Percentiles rank a stretch among this genome's conserved stretches.
phyloP scores from a whole-genome alignment of 2,329 filamentous ascomycete species.

The Alternaria burnsii region DNA sequence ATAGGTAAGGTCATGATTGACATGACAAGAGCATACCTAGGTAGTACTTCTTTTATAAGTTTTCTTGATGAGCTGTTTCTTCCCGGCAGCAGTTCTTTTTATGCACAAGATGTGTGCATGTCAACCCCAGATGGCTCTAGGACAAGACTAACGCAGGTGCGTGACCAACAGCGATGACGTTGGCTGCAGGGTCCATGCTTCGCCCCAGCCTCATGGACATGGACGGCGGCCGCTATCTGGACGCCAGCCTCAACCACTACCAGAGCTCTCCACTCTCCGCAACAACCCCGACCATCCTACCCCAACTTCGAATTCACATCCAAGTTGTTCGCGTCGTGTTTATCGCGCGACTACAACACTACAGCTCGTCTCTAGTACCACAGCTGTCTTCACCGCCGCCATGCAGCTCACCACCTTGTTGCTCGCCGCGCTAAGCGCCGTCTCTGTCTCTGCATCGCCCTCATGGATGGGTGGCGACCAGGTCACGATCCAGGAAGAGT shows the following conservation, averaged over 20 bases:
- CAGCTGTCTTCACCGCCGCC: conserved; percentile 13
- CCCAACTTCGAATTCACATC: conserved; percentile 2
- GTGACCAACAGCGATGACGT: conserved; percentile 18
- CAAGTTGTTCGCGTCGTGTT: neutral
- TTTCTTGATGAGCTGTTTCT: neutral
- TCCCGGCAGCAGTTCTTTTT: neutral
- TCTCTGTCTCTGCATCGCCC: conserved; percentile 51
- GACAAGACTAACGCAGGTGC: conserved; percentile 3
- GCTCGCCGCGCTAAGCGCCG: conserved; percentile 55
- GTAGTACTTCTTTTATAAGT: no score
- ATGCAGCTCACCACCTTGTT: conserved; percentile 52
- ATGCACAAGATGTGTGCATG: neutral
- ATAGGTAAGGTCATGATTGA: neutral
- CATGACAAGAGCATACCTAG: neutral
- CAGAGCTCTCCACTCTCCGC: conserved; percentile 15
- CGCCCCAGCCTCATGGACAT: conserved; percentile 14
- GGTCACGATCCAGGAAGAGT: conserved; percentile 60
- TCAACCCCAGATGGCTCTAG: conserved; percentile 7
- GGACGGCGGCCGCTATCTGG: conserved; percentile 10
- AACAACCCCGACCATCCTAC: conserved; percentile 2
- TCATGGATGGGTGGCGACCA: conserved; percentile 56
- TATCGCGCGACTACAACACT: neutral
- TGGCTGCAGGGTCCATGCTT: conserved; percentile 16
- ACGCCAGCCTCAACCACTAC: conserved; percentile 16
- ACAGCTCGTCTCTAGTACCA: neutral